phyloP scores from a whole-genome alignment of 108 stramenopile genomes.

The Thalassiosira profunda region DNA sequence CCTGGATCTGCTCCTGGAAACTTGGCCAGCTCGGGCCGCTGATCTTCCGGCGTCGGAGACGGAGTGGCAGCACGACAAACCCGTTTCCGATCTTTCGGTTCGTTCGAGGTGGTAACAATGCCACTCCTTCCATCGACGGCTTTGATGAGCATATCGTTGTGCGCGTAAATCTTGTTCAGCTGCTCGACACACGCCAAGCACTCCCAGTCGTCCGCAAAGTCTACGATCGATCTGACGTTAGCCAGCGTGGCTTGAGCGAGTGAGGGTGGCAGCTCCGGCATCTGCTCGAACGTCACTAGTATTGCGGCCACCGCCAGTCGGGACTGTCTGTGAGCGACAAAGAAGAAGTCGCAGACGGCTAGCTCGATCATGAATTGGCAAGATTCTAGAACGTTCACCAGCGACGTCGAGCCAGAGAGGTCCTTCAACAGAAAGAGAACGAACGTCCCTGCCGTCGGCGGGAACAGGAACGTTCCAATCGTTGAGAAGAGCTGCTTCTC shows the following conservation, averaged over 20 bases:
- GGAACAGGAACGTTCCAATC: conserved; percentile 20
- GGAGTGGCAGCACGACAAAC: conserved; percentile 20
- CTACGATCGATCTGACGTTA: background rate
- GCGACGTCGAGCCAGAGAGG: background rate
- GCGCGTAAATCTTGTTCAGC: background rate
- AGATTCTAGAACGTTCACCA: conserved; percentile 12
- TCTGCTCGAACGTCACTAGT: conserved; percentile 24
- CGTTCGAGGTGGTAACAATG: background rate
- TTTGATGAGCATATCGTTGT: conserved; percentile 7
- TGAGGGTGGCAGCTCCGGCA: background rate
- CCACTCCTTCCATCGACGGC: conserved; percentile 2
- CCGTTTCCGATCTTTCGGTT: background rate
- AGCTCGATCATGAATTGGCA: conserved; percentile 43
- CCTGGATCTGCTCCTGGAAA: too few species aligned
- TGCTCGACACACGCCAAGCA: background rate
- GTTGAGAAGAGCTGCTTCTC: conserved; percentile 8
- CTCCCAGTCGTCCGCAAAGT: background rate
- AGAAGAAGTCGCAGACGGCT: conserved; percentile 38
- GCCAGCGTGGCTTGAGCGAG: too few species aligned
- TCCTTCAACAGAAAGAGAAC: conserved; percentile 20
- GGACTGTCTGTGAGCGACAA: conserved; percentile 26
- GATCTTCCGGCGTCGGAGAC: too few species aligned
- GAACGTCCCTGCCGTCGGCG: conserved; percentile 25
- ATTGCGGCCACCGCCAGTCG: conserved; percentile 32
- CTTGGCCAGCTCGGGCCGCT: too few species aligned